Percentiles rank a stretch among this genome's conserved stretches.
These are phyloP conservation scores for Rutstroemia sp. DNA, from an alignment of 2,329 filamentous ascomycete species.

Conservation along the genomic window DNA sequence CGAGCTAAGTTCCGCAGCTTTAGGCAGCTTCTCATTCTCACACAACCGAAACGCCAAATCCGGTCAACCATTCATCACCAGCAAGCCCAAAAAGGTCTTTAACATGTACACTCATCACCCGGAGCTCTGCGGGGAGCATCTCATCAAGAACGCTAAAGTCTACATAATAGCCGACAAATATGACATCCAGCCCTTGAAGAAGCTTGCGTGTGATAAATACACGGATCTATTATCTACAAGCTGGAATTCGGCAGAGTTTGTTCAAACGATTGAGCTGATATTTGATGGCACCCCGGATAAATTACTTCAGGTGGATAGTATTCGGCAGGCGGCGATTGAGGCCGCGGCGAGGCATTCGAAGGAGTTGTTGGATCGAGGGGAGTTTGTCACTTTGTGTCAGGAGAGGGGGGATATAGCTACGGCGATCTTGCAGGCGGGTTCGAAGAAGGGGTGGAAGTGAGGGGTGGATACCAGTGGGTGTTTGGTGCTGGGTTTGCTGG, in stretches of 20 bases:
- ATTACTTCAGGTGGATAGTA: background rate
- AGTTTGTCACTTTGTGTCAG: constrained; percentile 10
- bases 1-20: too few species aligned
- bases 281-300: constrained; percentile 12
- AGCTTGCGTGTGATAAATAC: constrained; percentile 9
- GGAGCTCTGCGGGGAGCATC: background rate
- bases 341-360: background rate
- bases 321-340: constrained; percentile 1
- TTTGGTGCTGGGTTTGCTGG: background rate
- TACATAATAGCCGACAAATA: constrained; percentile 14
- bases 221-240: background rate
- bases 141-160: constrained; percentile 11
- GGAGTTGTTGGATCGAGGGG: constrained; percentile 2
- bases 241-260: constrained; percentile 8
- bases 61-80: background rate
- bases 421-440: constrained; percentile 1
- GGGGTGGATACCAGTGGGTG: background rate
- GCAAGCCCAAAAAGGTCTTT: background rate
- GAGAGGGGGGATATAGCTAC: constrained; percentile 9
- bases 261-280: constrained; percentile 9
- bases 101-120: background rate
- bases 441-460: background rate
- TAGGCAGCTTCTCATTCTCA: too few species aligned
- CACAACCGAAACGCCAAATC: background rate
- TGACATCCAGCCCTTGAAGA: constrained; percentile 12